These are phyloP conservation scores for Prosopis cineraria DNA, from an alignment of 306 rosid genomes.

Conservation along the genomic window DNA sequence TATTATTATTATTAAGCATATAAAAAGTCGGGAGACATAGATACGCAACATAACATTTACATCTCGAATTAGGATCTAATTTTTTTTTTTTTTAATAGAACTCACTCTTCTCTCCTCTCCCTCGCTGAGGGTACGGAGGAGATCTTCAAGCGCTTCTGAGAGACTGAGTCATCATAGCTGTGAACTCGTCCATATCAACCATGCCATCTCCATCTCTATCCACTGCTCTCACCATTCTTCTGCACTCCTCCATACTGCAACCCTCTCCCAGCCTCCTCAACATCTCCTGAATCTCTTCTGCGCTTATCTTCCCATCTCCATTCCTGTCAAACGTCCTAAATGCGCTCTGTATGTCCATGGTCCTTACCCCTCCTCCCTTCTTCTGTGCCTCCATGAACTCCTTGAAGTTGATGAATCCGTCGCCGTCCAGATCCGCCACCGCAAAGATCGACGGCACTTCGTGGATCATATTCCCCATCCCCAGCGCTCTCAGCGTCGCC, in stretches of 20 bases:
- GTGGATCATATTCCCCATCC: slow-evolving; percentile 49
- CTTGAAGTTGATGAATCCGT: slow-evolving; percentile 71
- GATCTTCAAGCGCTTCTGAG: slow-evolving; percentile 36
- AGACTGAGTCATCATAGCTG: slow-evolving; percentile 75
- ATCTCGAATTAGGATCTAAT: too few species aligned
- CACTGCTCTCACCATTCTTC: slow-evolving; percentile 78
- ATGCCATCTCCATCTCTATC: slow-evolving; percentile 82
- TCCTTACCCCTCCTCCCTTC: slow-evolving; percentile 67
- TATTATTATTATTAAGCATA: too few species aligned
- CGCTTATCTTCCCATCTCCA: slow-evolving; percentile 80
- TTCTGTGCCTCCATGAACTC: slow-evolving; percentile 79
- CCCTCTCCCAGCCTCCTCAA: slow-evolving; percentile 69
- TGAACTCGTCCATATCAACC: slow-evolving; percentile 85
- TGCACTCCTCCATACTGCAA: slow-evolving; percentile 80
- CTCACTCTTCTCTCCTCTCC: neutral
- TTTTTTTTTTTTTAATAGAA: too few species aligned
- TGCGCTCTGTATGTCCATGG: slow-evolving; percentile 63
- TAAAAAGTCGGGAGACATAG: too few species aligned
- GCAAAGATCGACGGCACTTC: slow-evolving; percentile 71
- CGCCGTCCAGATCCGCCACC: slow-evolving; percentile 76
- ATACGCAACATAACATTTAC: neutral
- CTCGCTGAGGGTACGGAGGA: neutral
- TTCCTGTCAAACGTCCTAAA: slow-evolving; percentile 66
- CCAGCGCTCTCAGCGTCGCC: slow-evolving; percentile 61
- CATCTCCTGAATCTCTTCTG: slow-evolving; percentile 72